These are phyloP conservation scores for Trichoderma endophyticum DNA, from an alignment of 2,329 filamentous ascomycete species.

Conservation along the genomic window DNA sequence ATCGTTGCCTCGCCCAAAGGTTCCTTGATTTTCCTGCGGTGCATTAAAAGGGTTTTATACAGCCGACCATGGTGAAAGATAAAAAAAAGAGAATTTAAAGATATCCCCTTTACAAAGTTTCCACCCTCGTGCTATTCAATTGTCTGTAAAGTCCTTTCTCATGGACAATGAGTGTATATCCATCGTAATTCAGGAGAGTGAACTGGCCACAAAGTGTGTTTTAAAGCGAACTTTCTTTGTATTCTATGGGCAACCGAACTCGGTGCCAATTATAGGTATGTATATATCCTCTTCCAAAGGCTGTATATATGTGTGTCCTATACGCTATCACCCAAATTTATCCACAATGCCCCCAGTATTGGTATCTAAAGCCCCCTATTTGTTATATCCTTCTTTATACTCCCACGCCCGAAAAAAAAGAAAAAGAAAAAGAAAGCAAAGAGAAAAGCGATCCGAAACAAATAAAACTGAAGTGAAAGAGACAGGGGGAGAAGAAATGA, in stretches of 20 bases:
- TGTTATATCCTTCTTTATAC: conserved; percentile 14
- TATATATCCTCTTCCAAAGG: conserved; percentile 7
- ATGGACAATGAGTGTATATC: background rate
- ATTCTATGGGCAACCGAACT: conserved; percentile 6
- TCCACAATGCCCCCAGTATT: conserved; percentile 14
- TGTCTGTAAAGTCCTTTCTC: background rate
- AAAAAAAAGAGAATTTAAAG: conserved; percentile 22
- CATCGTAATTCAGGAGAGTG: background rate
- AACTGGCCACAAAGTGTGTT: background rate
- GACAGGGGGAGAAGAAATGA: background rate
- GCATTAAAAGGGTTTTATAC: conserved; percentile 27
- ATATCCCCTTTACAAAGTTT: background rate
- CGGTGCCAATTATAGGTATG: background rate
- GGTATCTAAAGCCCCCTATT: conserved; percentile 12
- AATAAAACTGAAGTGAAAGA: background rate
- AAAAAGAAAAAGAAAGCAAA: background rate
- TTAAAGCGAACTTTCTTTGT: background rate
- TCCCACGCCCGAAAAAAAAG: background rate
- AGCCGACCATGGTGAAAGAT: conserved; percentile 24
- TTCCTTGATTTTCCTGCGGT: conserved; percentile 24
- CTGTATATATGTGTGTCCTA: conserved; percentile 5
- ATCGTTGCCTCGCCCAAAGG: conserved; percentile 69
- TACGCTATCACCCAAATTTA: conserved; percentile 12
- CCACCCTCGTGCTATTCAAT: background rate
- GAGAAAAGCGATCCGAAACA: background rate